These are phyloP conservation scores for Pisolithus microcarpus DNA, from an alignment of 768 basidiomycete genomes.

Conservation along the genomic window DNA sequence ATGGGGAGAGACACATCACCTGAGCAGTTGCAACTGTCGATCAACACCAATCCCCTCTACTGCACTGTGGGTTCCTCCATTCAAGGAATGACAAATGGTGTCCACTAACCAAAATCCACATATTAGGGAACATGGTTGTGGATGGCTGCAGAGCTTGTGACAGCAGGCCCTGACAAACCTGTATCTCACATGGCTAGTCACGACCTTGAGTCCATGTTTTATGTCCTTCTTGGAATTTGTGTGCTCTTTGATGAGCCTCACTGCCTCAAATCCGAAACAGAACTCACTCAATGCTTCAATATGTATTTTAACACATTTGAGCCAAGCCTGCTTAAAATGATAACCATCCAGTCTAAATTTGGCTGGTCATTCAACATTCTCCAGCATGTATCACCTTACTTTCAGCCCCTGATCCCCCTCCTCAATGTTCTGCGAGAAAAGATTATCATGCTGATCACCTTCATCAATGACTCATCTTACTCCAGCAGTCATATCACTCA, in stretches of 20 bases:
- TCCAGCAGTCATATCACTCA: background rate
- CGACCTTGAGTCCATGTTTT: no score
- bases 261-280: no score
- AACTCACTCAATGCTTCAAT: no score
- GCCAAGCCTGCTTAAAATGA: background rate
- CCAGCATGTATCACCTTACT: background rate
- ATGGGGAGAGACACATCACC: background rate
- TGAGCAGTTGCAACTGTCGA: background rate
- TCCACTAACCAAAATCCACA: background rate
- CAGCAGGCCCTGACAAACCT: background rate
- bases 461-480: background rate
- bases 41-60: background rate
- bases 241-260: no score
- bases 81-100: no score
- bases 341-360: background rate
- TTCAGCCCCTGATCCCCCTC: background rate
- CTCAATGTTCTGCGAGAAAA: background rate
- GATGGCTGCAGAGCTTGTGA: constrained; percentile 6
- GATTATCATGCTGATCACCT: background rate
- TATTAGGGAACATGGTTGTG: constrained; percentile 1
- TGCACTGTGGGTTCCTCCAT: background rate
- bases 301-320: background rate
- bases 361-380: background rate
- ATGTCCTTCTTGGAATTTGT: no score
- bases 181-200: no score